Evolutionary conservation across 1,284 basidiomycete species (phyloP).

Genomic region (Moniliella sp.): DNA sequence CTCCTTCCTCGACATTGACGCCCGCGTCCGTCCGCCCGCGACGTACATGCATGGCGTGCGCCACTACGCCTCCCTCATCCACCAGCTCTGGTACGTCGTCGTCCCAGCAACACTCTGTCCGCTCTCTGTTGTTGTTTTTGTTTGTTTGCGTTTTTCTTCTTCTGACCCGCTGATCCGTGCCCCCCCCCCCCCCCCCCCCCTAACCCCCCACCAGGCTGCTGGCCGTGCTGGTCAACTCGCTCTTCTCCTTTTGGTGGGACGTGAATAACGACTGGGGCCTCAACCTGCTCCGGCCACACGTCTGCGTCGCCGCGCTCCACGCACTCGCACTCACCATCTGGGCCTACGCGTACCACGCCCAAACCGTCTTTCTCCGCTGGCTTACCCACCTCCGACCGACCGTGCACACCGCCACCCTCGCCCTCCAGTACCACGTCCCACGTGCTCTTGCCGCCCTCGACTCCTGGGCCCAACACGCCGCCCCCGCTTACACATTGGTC

Average conservation of each 20-base stretch:
- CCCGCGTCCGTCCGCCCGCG: background rate
- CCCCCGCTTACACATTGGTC: no score
- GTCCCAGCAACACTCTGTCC: background rate
- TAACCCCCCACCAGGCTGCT: constrained; percentile 56
- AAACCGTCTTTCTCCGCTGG: no score
- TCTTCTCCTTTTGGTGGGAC: constrained; percentile 98
- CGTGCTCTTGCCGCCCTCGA: no score
- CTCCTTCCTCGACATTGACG: background rate
- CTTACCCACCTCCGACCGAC: no score
- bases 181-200: constrained; percentile 37
- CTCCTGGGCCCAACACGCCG: no score
- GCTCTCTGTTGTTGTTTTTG: background rate
- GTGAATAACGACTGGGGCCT: constrained; percentile 94
- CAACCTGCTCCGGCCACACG: constrained; percentile 43
- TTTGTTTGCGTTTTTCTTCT: background rate
- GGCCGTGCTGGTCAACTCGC: constrained; percentile 62
- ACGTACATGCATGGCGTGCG: background rate
- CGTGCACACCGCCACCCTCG: no score
- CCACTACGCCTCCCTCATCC: background rate
- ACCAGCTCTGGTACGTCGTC: constrained; percentile 1
- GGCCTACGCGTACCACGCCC: no score
- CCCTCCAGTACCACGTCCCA: no score
- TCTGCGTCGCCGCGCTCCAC: background rate
- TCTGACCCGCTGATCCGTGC: background rate
- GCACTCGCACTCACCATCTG: background rate